Evolutionary conservation across 371 early-diverging fungal species (phyloP).

Genomic region (Neoconidiobolus thromboides): DNA sequence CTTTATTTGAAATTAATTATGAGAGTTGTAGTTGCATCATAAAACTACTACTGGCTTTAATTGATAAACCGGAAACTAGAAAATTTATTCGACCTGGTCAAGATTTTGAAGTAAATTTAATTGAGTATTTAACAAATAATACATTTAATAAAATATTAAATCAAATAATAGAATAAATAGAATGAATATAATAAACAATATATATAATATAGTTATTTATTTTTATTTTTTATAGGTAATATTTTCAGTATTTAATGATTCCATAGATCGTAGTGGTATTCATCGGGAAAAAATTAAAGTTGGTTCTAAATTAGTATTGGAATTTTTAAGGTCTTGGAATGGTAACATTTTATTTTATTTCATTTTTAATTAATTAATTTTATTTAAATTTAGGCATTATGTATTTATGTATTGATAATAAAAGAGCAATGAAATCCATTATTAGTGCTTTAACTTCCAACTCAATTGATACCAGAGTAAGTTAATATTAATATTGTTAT

Average conservation of each 20-base stretch:
- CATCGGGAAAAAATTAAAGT: constrained; percentile 42
- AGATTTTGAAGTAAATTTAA: constrained; percentile 39
- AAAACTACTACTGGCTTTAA: constrained; percentile 39
- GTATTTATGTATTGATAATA: constrained; percentile 51
- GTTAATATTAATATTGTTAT: background rate
- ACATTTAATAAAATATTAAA: background rate
- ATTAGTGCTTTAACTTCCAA: constrained; percentile 56
- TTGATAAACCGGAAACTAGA: constrained; percentile 47
- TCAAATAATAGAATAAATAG: background rate
- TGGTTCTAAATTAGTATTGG: constrained; percentile 32
- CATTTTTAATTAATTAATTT: background rate
- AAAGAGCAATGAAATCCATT: constrained; percentile 46
- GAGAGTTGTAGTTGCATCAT: constrained; percentile 42
- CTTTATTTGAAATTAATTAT: constrained; percentile 48
- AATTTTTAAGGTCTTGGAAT: constrained; percentile 57
- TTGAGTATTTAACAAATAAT: constrained; percentile 4
- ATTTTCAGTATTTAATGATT: constrained; percentile 56
- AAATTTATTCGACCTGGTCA: constrained; percentile 50
- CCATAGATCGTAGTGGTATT: constrained; percentile 33
- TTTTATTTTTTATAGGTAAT: constrained; percentile 25
- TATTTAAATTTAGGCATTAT: constrained; percentile 21
- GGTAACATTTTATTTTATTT: constrained; percentile 13
- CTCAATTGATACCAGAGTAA: constrained; percentile 51
- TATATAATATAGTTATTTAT: background rate
- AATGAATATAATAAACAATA: background rate